Evolutionary conservation across 176 grass and related monocot species (phyloP).

Genomic region (Carex littledalei): DNA sequence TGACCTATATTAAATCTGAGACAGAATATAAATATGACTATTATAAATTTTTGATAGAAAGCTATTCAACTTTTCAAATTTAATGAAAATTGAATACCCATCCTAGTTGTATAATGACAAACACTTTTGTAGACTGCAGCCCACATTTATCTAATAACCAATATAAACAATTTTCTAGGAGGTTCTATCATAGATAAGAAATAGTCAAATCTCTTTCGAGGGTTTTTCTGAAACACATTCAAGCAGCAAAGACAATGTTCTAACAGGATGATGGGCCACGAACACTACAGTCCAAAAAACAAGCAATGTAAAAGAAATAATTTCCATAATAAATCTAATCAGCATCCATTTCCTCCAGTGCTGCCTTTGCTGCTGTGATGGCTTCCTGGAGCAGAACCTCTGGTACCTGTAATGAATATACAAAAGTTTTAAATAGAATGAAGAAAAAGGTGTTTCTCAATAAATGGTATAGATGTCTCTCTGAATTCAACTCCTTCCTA

Average conservation of each 20-base stretch:
- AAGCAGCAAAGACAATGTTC: neutral
- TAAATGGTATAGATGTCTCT: neutral
- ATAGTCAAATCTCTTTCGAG: neutral
- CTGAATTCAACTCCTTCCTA: neutral
- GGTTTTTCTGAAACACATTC: slow-evolving; percentile 5
- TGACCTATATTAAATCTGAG: too few relatives aligned
- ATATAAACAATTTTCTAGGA: neutral
- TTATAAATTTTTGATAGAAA: too few relatives aligned
- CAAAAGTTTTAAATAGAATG: neutral
- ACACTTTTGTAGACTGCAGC: neutral
- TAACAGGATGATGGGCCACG: neutral
- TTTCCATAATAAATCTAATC: slow-evolving; percentile 31
- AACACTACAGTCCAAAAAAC: slow-evolving; percentile 9
- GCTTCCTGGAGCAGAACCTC: slow-evolving; percentile 55
- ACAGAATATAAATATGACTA: too few relatives aligned
- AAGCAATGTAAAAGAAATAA: slow-evolving; percentile 2
- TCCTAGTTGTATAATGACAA: too few relatives aligned
- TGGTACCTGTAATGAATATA: slow-evolving; percentile 44
- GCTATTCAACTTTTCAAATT: too few relatives aligned
- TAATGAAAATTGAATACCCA: too few relatives aligned
- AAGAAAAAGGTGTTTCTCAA: neutral
- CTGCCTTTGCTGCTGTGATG: slow-evolving; percentile 52
- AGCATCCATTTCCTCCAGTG: slow-evolving; percentile 80
- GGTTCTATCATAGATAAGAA: slow-evolving; percentile 3
- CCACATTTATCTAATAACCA: neutral